Percentiles rank a stretch among this genome's conserved stretches.
Evolutionary conservation across 768 basidiomycete genomes (phyloP).

Genomic region (Boletus vermiculosoides): DNA sequence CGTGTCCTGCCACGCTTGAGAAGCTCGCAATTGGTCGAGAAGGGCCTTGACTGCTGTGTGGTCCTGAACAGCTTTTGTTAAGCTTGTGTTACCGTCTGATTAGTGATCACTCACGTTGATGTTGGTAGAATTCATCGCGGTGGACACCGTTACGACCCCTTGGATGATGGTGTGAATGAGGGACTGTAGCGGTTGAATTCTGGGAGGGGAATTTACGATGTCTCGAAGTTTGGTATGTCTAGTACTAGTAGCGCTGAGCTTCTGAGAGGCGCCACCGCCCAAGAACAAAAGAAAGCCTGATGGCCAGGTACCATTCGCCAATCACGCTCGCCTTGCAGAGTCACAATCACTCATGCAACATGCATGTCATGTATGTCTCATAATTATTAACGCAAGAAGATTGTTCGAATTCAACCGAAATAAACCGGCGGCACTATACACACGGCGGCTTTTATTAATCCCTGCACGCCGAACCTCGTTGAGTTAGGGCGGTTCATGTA

Average conservation of each 20-base stretch:
- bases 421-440: neutral
- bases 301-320: neutral
- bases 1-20: constrained; percentile 66
- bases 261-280: neutral
- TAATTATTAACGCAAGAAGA: neutral
- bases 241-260: too few relatives aligned
- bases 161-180: neutral
- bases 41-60: constrained; percentile 64
- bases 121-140: constrained; percentile 42
- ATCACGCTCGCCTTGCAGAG: neutral
- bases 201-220: neutral
- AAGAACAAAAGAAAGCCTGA: neutral
- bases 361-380: neutral
- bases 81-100: neutral
- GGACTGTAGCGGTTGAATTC: neutral
- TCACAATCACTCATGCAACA: neutral
- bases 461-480: neutral
- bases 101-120: constrained; percentile 48
- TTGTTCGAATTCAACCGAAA: neutral
- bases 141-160: neutral
- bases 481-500: neutral
- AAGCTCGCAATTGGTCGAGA: constrained; percentile 64
- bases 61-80: constrained; percentile 46
- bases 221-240: neutral
- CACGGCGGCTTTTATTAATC: neutral